phyloP scores from a whole-genome alignment of 495 filamentous ascomycete genomes.

The Penicillium alfredii region DNA sequence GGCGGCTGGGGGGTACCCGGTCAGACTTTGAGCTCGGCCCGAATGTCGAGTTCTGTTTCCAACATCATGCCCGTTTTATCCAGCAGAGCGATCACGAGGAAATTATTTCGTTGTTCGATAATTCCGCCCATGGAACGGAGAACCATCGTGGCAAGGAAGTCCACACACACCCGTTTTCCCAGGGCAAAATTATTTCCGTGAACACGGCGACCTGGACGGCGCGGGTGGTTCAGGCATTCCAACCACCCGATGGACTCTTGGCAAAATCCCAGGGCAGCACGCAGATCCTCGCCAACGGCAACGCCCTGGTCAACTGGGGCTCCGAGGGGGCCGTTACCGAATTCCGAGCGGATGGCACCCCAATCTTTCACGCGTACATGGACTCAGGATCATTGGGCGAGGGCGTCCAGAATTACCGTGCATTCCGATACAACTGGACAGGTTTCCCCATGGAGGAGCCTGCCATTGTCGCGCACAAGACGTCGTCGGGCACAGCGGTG shows the following conservation, averaged over 20 bases:
- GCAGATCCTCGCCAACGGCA: constrained; percentile 49
- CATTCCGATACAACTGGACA: constrained; percentile 34
- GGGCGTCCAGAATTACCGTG: constrained; percentile 33
- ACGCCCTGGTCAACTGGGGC: constrained; percentile 52
- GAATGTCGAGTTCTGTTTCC: constrained; percentile 49
- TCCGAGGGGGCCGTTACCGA: constrained; percentile 49
- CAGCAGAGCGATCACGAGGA: constrained; percentile 37
- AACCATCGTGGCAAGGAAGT: constrained; percentile 39
- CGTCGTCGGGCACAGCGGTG: constrained; percentile 20
- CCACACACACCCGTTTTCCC: constrained; percentile 40
- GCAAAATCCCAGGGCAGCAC: constrained; percentile 53
- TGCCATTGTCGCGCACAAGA: constrained; percentile 29
- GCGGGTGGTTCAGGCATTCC: constrained; percentile 36
- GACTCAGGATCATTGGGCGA: constrained; percentile 25
- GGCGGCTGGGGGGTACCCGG: constrained; percentile 46
- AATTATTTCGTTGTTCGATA: constrained; percentile 48
- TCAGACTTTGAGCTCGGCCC: constrained; percentile 36
- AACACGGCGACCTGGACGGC: constrained; percentile 46
- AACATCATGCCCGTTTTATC: constrained; percentile 53
- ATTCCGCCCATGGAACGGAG: constrained; percentile 39
- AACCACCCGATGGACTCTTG: constrained; percentile 42
- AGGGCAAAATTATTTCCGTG: constrained; percentile 50
- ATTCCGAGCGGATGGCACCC: constrained; percentile 42
- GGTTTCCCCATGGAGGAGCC: constrained; percentile 29
- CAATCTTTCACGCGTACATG: constrained; percentile 40